Percentiles rank a stretch among this genome's conserved stretches.
phyloP scores from a whole-genome alignment of 2,329 filamentous ascomycete genomes.

The Aspergillus sp. region DNA sequence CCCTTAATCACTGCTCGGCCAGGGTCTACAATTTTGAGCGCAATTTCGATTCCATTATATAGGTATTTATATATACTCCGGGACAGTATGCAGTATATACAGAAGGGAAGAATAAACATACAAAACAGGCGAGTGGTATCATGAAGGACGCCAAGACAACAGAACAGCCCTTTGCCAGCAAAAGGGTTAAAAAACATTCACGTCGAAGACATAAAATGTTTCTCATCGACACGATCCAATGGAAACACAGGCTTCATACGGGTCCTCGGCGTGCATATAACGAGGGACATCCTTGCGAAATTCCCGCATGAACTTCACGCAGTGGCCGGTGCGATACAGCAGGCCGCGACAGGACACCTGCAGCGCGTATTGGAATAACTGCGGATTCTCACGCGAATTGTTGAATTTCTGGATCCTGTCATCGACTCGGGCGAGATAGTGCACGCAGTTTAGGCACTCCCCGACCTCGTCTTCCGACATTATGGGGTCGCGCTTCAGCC shows the following conservation, averaged over 20 bases:
- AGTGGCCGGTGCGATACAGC: conserved; percentile 9
- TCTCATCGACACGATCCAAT: conserved; percentile 4
- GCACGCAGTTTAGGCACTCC: conserved; percentile 17
- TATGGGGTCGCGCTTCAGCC: not conserved
- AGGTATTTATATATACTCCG: too few species aligned
- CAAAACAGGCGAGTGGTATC: not conserved
- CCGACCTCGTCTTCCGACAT: not conserved
- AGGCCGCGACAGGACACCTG: conserved; percentile 15
- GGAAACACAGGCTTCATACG: conserved; percentile 15
- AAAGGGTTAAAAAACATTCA: not conserved
- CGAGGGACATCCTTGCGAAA: conserved; percentile 12
- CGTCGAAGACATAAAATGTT: not conserved
- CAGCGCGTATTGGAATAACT: conserved; percentile 17
- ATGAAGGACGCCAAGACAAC: not conserved
- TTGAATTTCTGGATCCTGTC: conserved; percentile 7
- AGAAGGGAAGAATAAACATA: not conserved
- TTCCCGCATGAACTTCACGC: conserved; percentile 14
- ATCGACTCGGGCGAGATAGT: conserved; percentile 15
- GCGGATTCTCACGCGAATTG: conserved; percentile 8
- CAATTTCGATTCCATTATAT: too few species aligned
- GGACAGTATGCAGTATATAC: not conserved
- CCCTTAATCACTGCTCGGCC: too few species aligned
- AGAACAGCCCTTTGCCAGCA: not conserved
- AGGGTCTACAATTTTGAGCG: too few species aligned
- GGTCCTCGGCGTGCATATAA: conserved; percentile 13